Evolutionary conservation across 495 filamentous ascomycete species (phyloP).

Genomic region (Penicillium cosmopolitanum): DNA sequence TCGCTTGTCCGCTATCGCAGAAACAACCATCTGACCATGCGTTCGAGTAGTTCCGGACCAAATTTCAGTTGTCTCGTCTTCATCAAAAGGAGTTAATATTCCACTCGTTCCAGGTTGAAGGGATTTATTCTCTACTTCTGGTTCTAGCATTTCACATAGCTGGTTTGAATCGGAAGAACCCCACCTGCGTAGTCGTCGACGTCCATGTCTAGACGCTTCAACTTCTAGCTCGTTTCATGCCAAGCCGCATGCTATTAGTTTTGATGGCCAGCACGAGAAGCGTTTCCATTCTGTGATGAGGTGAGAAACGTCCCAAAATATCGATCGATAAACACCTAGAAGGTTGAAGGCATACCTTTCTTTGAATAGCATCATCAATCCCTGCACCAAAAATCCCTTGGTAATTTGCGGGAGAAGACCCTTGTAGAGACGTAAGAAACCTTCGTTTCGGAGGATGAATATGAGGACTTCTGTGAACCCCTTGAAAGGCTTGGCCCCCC

Average conservation of each 20-base stretch:
- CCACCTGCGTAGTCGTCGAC: too few species aligned
- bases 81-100: too few species aligned
- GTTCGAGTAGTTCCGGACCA: too few species aligned
- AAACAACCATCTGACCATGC: too few species aligned
- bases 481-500: conserved; percentile 78
- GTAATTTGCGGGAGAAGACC: conserved; percentile 84
- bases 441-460: conserved; percentile 82
- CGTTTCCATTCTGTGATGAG: conserved; percentile 5
- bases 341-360: conserved; percentile 69
- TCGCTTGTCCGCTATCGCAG: too few species aligned
- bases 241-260: not conserved
- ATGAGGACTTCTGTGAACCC: conserved; percentile 84
- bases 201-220: too few species aligned
- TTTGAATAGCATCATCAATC: conserved; percentile 95
- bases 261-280: not conserved
- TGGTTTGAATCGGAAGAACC: too few species aligned
- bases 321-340: not conserved
- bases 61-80: too few species aligned
- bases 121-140: too few species aligned
- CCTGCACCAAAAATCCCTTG: conserved; percentile 86
- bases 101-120: too few species aligned
- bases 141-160: too few species aligned
- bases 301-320: not conserved
- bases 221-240: not conserved
- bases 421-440: conserved; percentile 78